A percentile compares a stretch with the other conserved stretches of the same genome.
phyloP scores from a whole-genome alignment of 2,329 filamentous ascomycete species.

The Davidsoniella eucalypti region DNA sequence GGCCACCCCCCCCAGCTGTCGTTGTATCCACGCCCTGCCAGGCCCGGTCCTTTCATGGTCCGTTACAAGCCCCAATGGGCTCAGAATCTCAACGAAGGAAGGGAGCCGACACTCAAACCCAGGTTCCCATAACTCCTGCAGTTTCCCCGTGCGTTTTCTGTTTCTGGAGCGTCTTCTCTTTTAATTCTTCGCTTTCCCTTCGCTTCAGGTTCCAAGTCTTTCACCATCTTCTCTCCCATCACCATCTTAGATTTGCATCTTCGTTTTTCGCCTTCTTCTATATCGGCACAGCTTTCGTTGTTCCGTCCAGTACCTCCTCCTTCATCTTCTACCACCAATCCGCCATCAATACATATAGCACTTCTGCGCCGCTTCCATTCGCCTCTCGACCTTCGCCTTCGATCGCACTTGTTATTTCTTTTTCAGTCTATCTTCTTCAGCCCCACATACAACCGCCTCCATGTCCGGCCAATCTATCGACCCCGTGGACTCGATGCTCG shows the following conservation, averaged over 20 bases:
- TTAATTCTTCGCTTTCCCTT: constrained; percentile 2
- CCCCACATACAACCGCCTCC: background rate
- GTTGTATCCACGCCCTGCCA: constrained; percentile 3
- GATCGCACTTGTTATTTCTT: background rate
- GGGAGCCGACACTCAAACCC: constrained; percentile 3
- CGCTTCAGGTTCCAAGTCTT: background rate
- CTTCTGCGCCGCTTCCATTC: background rate
- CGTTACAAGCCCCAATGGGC: background rate
- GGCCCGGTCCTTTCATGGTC: background rate
- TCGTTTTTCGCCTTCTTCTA: background rate
- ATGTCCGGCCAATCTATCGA: constrained; percentile 28
- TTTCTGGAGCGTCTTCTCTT: background rate
- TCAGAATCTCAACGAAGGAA: constrained; percentile 1
- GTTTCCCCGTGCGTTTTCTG: background rate
- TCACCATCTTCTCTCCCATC: constrained; percentile 1
- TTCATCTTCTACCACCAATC: background rate
- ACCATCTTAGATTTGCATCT: background rate
- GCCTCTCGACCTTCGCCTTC: background rate
- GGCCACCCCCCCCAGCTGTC: background rate
- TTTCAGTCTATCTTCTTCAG: background rate
- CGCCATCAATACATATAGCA: background rate
- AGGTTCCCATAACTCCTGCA: background rate
- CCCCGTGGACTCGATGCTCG: constrained; percentile 41
- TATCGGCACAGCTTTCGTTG: background rate
- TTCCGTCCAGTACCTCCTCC: background rate